phyloP scores from a whole-genome alignment of 345 rosid species.

The Bruguiera gymnorhiza region DNA sequence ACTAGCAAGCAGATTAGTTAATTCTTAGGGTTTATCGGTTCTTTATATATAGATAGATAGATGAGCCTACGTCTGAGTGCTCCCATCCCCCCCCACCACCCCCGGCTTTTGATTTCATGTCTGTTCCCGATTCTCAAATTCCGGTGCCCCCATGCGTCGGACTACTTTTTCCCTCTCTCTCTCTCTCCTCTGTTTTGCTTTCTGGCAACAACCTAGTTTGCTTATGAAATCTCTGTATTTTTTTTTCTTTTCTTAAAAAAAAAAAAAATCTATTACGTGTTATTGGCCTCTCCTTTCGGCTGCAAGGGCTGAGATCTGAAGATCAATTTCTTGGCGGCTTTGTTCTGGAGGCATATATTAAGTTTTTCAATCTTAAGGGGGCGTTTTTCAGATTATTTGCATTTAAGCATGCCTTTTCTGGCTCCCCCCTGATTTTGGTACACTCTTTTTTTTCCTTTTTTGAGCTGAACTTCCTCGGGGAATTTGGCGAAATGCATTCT shows the following conservation, averaged over 20 bases:
- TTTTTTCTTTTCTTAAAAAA: too few species aligned
- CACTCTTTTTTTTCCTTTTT: background rate
- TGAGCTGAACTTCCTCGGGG: too few species aligned
- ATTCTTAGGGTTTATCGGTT: too few species aligned
- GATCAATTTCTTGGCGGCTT: conserved; percentile 6
- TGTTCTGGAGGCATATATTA: conserved; percentile 5
- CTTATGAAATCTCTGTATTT: background rate
- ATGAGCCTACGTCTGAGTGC: too few species aligned
- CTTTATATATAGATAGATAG: too few species aligned
- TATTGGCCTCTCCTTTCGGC: background rate
- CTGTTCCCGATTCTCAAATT: too few species aligned
- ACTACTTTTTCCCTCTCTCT: too few species aligned
- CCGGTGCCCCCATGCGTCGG: too few species aligned
- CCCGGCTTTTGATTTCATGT: too few species aligned
- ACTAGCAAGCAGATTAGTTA: too few species aligned
- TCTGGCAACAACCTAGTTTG: background rate
- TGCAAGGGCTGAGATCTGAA: background rate
- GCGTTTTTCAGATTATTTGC: background rate
- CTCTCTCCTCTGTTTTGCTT: background rate
- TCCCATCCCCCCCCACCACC: too few species aligned
- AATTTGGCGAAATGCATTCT: too few species aligned
- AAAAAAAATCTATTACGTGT: background rate
- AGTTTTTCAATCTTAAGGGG: background rate
- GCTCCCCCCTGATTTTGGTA: background rate
- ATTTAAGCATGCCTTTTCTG: background rate